Conservation (phyloP, 2,329 filamentous ascomycete species). For the Pyrenophora teres region DNA sequence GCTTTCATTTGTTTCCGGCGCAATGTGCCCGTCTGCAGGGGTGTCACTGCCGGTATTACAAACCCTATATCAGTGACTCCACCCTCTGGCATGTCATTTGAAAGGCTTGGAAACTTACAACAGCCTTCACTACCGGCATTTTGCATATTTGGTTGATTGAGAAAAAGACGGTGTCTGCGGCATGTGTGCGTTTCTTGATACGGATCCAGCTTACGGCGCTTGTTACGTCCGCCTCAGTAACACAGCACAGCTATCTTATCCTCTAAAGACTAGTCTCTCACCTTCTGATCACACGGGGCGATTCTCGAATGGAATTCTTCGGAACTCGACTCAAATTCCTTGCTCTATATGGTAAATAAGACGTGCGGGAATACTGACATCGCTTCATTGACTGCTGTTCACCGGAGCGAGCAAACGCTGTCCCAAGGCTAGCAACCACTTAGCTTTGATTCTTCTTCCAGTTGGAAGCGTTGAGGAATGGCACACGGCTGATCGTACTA, state of each 20-base stretch:
- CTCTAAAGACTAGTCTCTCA: not conserved
- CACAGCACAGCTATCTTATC: no score
- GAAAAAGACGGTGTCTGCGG: no score
- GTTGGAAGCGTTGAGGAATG: not conserved
- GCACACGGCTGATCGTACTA: not conserved
- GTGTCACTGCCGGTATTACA: conserved; percentile 5
- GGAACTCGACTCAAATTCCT: not conserved
- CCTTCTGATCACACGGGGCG: not conserved
- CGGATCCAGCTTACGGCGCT: not conserved
- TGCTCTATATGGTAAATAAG: not conserved
- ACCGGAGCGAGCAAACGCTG: not conserved
- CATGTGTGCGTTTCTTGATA: no score
- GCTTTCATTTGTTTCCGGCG: conserved; percentile 4
- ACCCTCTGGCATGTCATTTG: not conserved
- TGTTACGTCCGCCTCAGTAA: not conserved
- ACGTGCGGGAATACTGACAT: not conserved
- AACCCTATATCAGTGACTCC: not conserved
- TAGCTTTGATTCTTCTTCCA: not conserved
- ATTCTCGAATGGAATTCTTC: not conserved
- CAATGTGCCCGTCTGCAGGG: conserved; percentile 10
- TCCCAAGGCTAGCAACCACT: not conserved
- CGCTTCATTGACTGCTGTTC: not conserved
- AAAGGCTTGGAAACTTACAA: not conserved
- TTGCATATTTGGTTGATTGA: not conserved
- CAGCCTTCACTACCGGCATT: not conserved